phyloP scores from a whole-genome alignment of 139 green algal species.

The Coccomyxa sp. region DNA sequence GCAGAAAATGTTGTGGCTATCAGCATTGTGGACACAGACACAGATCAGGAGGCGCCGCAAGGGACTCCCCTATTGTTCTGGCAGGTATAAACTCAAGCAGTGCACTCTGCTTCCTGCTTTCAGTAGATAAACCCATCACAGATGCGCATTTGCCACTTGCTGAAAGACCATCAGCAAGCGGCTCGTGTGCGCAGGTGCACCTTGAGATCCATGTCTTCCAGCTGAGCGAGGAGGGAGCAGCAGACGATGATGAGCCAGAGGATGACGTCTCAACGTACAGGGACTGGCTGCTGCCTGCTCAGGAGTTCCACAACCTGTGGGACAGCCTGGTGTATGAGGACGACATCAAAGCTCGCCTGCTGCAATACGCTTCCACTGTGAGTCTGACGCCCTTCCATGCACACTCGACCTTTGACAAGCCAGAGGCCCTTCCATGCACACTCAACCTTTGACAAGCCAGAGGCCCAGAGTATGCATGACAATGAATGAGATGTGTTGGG shows the following conservation, averaged over 20 bases:
- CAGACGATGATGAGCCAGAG: slow-evolving; percentile 57
- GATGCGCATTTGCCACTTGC: background rate
- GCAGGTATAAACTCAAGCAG: slow-evolving; percentile 16
- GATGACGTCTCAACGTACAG: slow-evolving; percentile 54
- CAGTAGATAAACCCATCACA: background rate
- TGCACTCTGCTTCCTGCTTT: background rate
- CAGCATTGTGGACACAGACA: slow-evolving; percentile 2
- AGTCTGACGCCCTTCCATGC: background rate
- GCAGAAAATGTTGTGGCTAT: slow-evolving; percentile 16
- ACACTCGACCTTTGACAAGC: background rate
- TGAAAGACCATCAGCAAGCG: background rate
- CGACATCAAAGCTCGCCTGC: slow-evolving; percentile 48
- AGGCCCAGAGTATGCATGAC: no score
- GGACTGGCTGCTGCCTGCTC: slow-evolving; percentile 72
- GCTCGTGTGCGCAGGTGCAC: background rate
- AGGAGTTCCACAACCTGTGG: slow-evolving; percentile 49
- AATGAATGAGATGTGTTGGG: background rate
- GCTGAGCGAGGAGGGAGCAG: slow-evolving; percentile 59
- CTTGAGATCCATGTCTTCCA: slow-evolving; percentile 30
- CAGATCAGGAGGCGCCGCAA: background rate
- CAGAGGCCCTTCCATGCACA: background rate
- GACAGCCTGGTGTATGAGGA: slow-evolving; percentile 78
- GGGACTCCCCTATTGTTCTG: slow-evolving; percentile 27
- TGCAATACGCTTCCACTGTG: slow-evolving; percentile 70
- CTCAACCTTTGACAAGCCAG: background rate